Evolutionary conservation across 495 filamentous ascomycete genomes (phyloP).

Genomic region (Hypoxylon intermedium): DNA sequence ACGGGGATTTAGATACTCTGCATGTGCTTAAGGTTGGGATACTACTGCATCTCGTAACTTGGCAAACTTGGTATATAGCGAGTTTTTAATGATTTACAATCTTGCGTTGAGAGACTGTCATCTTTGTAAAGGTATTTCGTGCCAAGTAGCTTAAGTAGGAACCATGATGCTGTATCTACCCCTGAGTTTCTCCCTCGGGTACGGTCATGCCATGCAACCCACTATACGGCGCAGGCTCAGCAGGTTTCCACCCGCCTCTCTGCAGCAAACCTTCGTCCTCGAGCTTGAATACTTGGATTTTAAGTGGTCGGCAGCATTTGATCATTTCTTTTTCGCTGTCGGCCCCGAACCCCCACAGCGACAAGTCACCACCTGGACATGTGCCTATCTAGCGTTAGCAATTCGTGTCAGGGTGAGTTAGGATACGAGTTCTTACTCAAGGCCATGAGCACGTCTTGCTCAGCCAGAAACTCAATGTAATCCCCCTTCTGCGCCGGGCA

Average conservation of each 20-base stretch:
- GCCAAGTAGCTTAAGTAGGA: no score
- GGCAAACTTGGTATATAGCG: neutral
- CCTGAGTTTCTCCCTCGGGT: slow-evolving; percentile 36
- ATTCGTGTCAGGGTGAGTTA: no score
- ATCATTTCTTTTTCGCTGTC: slow-evolving; percentile 70
- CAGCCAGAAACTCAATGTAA: slow-evolving; percentile 79
- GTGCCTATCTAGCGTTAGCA: slow-evolving; percentile 48
- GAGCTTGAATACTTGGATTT: slow-evolving; percentile 72
- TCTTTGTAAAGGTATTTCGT: no score
- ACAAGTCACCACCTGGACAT: slow-evolving; percentile 69
- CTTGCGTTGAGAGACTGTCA: no score
- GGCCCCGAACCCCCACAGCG: slow-evolving; percentile 76
- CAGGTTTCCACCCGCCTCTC: slow-evolving; percentile 64
- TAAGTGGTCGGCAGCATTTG: slow-evolving; percentile 73
- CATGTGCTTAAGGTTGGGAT: neutral
- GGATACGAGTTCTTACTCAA: slow-evolving; percentile 66
- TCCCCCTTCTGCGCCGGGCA: slow-evolving; percentile 71
- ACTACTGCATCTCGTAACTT: no score
- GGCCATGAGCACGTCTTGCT: slow-evolving; percentile 76
- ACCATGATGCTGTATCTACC: no score
- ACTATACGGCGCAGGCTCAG: slow-evolving; percentile 63
- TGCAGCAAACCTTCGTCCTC: slow-evolving; percentile 58
- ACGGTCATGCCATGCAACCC: slow-evolving; percentile 70
- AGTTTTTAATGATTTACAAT: neutral
- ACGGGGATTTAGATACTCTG: neutral